A percentile compares a stretch with the other conserved stretches of the same genome.
Conservation (phyloP, 169 alveolate genomes). For the Babesia sp. region DNA sequence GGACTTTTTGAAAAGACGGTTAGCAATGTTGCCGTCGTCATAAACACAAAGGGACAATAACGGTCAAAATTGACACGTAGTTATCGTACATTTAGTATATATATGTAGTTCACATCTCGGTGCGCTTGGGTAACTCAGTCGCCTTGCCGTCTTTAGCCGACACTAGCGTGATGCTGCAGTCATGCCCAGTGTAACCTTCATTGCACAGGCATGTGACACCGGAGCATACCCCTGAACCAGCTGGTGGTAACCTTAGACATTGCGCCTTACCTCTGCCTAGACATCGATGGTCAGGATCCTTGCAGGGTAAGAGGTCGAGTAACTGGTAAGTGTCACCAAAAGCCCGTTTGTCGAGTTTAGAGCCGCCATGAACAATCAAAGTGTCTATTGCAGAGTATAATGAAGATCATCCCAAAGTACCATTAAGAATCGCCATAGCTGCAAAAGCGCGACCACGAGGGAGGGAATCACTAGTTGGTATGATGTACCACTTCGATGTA, state of each 20-base stretch:
- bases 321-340: slow-evolving; percentile 59
- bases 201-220: slow-evolving; percentile 24
- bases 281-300: slow-evolving; percentile 55
- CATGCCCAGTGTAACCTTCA: slow-evolving; percentile 48
- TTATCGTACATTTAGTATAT: no score
- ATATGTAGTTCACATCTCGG: slow-evolving; percentile 9
- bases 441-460: slow-evolving; percentile 47
- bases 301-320: slow-evolving; percentile 41
- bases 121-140: not conserved
- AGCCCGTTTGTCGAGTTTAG: slow-evolving; percentile 45
- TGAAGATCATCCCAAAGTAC: not conserved
- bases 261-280: slow-evolving; percentile 39
- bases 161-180: slow-evolving; percentile 28
- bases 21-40: slow-evolving; percentile 18
- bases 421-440: slow-evolving; percentile 14
- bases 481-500: slow-evolving; percentile 51
- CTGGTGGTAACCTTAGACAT: not conserved
- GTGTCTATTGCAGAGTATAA: slow-evolving; percentile 11
- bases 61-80: no score
- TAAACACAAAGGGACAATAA: no score
- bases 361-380: slow-evolving; percentile 47
- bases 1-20: slow-evolving; percentile 24
- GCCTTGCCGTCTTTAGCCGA: not conserved
- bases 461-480: slow-evolving; percentile 42
- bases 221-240: slow-evolving; percentile 34